These are phyloP conservation scores for Pecoramyces ruminantium DNA, from an alignment of 192 early-diverging fungal genomes.

Conservation along the genomic window DNA sequence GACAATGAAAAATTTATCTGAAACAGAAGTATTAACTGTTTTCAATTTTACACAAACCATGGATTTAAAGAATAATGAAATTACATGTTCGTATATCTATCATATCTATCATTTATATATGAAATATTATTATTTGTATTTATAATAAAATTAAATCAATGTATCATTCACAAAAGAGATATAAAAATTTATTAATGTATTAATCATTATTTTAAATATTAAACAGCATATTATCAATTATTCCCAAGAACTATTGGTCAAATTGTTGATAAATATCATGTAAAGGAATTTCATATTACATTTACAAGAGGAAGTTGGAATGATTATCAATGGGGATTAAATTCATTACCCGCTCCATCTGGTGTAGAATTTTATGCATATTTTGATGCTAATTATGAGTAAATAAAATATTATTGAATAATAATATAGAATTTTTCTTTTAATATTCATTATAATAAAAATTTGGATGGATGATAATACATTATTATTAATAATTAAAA, in stretches of 20 bases:
- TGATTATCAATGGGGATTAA: conserved; percentile 57
- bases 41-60: background rate
- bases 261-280: conserved; percentile 53
- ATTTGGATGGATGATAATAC: too few relatives aligned
- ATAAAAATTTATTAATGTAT: too few relatives aligned
- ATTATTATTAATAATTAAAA: conserved; percentile 8
- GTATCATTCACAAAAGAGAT: too few relatives aligned
- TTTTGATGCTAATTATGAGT: conserved; percentile 5
- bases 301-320: conserved; percentile 87
- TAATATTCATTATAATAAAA: too few relatives aligned
- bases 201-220: too few relatives aligned
- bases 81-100: background rate
- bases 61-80: background rate
- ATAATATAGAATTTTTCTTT: too few relatives aligned
- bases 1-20: background rate
- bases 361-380: conserved; percentile 29
- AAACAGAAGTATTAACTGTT: background rate
- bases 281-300: conserved; percentile 64
- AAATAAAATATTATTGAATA: too few relatives aligned
- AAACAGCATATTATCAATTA: conserved; percentile 38
- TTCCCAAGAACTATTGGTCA: conserved; percentile 75
- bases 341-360: conserved; percentile 49
- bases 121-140: too few relatives aligned
- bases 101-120: too few relatives aligned
- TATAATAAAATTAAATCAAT: too few relatives aligned